phyloP scores from a whole-genome alignment of 768 basidiomycete genomes.

The Tricholoma saponaceum region DNA sequence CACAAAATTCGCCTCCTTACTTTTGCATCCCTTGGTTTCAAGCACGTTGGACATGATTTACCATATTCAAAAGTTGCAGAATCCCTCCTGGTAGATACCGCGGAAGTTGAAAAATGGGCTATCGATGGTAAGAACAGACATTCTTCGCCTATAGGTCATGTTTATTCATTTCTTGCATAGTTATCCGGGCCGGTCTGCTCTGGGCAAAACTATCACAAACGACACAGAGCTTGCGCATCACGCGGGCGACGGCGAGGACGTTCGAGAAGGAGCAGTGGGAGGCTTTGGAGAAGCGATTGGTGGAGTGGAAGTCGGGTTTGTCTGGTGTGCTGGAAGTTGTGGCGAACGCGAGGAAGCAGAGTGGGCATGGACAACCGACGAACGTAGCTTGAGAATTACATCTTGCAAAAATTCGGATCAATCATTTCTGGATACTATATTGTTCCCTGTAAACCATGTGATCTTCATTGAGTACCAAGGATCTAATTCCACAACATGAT shows the following conservation, averaged over 20 bases:
- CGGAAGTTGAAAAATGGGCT: slow-evolving; percentile 80
- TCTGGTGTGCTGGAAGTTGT: slow-evolving; percentile 69
- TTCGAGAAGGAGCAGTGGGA: slow-evolving; percentile 83
- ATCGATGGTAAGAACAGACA: slow-evolving; percentile 62
- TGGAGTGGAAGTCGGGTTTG: slow-evolving; percentile 76
- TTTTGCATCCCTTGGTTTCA: slow-evolving; percentile 72
- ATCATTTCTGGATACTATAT: not conserved
- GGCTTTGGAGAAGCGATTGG: slow-evolving; percentile 64
- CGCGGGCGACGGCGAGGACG: slow-evolving; percentile 67
- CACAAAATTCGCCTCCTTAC: slow-evolving; percentile 78
- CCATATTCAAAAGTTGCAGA: slow-evolving; percentile 68
- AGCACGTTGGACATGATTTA: slow-evolving; percentile 70
- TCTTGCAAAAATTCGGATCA: not conserved
- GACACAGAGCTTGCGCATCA: slow-evolving; percentile 66
- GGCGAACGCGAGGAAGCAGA: slow-evolving; percentile 47
- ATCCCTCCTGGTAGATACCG: slow-evolving; percentile 56
- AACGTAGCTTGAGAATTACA: slow-evolving; percentile 6
- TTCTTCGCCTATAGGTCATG: not conserved
- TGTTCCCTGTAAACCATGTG: not conserved
- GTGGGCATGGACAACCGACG: slow-evolving; percentile 26
- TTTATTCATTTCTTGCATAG: slow-evolving; percentile 31
- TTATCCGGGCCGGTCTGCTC: slow-evolving; percentile 75
- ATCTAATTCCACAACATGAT: slow-evolving; percentile 4
- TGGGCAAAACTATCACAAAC: slow-evolving; percentile 84
- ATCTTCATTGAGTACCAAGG: not conserved